Conservation (phyloP, 495 filamentous ascomycete species). For the Penicillium angulare region DNA sequence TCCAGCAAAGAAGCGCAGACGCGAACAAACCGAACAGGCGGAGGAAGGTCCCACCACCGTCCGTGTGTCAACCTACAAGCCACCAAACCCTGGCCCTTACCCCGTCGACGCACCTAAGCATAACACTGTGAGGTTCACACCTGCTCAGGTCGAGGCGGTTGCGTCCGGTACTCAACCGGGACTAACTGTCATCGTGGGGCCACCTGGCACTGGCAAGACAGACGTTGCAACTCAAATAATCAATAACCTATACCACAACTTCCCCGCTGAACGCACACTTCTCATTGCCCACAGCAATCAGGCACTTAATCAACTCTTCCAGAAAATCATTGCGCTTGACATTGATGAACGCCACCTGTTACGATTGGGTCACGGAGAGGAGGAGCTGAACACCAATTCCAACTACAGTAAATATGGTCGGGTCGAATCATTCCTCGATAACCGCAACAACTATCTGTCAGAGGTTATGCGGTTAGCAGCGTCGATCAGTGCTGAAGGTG, state of each 20-base stretch:
- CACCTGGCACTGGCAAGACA: constrained; percentile 96
- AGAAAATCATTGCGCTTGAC: constrained; percentile 91
- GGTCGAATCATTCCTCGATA: constrained; percentile 94
- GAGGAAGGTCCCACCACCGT: constrained; percentile 62
- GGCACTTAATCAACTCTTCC: constrained; percentile 96
- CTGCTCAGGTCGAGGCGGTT: constrained; percentile 89
- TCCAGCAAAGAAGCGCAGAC: constrained; percentile 77
- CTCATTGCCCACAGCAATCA: constrained; percentile 98
- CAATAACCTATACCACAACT: constrained; percentile 98
- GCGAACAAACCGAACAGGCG: constrained; percentile 64
- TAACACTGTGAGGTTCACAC: constrained; percentile 85
- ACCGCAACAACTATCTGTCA: constrained; percentile 69
- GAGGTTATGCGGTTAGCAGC: constrained; percentile 87
- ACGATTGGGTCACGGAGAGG: constrained; percentile 90
- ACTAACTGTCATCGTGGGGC: constrained; percentile 90
- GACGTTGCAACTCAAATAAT: constrained; percentile 98
- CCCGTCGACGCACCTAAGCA: constrained; percentile 80
- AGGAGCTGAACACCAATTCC: constrained; percentile 81
- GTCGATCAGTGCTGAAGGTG: constrained; percentile 80
- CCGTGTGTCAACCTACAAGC: constrained; percentile 87
- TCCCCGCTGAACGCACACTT: constrained; percentile 85
- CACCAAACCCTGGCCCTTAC: constrained; percentile 88
- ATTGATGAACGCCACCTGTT: constrained; percentile 95
- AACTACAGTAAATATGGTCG: constrained; percentile 94
- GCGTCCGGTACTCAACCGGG: constrained; percentile 92